Evolutionary conservation across 2,329 filamentous ascomycete species (phyloP), one percentile per base, ranked within the genome.

Genomic region (Moelleriella libera): DNA sequence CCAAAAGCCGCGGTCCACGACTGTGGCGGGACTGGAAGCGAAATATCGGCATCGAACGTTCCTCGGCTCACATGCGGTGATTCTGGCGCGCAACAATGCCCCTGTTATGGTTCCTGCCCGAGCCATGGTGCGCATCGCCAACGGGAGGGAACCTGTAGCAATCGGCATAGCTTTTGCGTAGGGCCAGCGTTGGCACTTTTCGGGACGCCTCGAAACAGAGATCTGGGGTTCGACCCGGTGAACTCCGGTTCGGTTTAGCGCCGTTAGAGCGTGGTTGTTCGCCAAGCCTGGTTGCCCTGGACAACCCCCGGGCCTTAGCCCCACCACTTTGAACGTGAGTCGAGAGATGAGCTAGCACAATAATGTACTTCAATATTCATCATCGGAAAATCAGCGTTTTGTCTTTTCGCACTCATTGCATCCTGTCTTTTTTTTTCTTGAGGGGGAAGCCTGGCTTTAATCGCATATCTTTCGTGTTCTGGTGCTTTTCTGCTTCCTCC

Each of bases 1-100:
- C 85, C 85, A 88, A 62, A 88, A 80, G 8, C 76, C 76, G 5
- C 70, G 52, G 53, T 80, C 71, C 29, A 68, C 64, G 47, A 82
- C 65, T 41, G 69, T 71, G n/a, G 72, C 75, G 8, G 71, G 59
- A 9, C 58, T 57, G 0, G 67, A 66, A 50, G 67, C 40, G 14
- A 21, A 41, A 14, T 9, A 37, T 9, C 34, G 34, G 12, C 12
- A 12, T 37, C 12, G 34, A 8, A 4, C 34, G 12, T 8, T 8
- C 8, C 12, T 8, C 34, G 12, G 8, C 34, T 9, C 34, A 12
- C 8, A 12, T 37, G 34, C 12, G 8, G 34, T 12, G 12, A 37
- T 8, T 37, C 34, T 37, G 34, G 34, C 8, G 12, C 8, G 12
- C 12, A 37, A 8, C 34, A 37, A 12, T 12, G 12, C 8, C 8